Conservation (phyloP, 768 basidiomycete genomes). For the Tulasnella sp. region DNA sequence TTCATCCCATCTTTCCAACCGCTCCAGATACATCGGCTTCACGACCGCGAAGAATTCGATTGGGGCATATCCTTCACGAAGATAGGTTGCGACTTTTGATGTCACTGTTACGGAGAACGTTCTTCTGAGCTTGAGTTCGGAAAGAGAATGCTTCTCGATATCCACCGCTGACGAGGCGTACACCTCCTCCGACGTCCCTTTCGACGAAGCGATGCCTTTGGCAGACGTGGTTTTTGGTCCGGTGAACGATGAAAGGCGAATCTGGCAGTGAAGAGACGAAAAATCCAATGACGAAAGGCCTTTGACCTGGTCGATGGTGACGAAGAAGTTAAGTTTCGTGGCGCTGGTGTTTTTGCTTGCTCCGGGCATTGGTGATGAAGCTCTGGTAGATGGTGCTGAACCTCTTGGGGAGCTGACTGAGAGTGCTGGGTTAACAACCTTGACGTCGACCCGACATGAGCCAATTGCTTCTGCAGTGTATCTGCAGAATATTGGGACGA, state of each 20-base stretch:
- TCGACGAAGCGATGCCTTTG: conserved; percentile 72
- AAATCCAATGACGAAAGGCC: conserved; percentile 91
- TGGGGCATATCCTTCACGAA: conserved; percentile 73
- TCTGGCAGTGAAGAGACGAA: conserved; percentile 77
- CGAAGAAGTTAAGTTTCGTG: conserved; percentile 76
- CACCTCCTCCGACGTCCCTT: conserved; percentile 79
- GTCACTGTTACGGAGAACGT: conserved; percentile 75
- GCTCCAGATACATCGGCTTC: conserved; percentile 77
- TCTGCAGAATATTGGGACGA: conserved; percentile 84
- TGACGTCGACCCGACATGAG: conserved; percentile 83
- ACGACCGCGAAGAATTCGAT: conserved; percentile 87
- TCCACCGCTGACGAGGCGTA: conserved; percentile 73
- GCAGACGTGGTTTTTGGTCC: conserved; percentile 65
- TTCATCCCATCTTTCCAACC: conserved; percentile 91
- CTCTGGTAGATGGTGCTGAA: conserved; percentile 64
- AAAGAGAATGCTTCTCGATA: conserved; percentile 63
- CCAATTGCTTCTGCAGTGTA: conserved; percentile 96
- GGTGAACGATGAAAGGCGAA: conserved; percentile 80
- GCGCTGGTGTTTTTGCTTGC: conserved; percentile 55
- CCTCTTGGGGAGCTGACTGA: conserved; percentile 52
- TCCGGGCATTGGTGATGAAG: conserved; percentile 69
- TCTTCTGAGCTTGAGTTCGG: conserved; percentile 78
- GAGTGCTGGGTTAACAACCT: conserved; percentile 63
- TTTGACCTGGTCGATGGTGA: conserved; percentile 82
- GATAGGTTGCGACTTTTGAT: conserved; percentile 63